Base-by-base conservation (phyloP, 148 eudicot species). In the Silene latifolia region DNA sequence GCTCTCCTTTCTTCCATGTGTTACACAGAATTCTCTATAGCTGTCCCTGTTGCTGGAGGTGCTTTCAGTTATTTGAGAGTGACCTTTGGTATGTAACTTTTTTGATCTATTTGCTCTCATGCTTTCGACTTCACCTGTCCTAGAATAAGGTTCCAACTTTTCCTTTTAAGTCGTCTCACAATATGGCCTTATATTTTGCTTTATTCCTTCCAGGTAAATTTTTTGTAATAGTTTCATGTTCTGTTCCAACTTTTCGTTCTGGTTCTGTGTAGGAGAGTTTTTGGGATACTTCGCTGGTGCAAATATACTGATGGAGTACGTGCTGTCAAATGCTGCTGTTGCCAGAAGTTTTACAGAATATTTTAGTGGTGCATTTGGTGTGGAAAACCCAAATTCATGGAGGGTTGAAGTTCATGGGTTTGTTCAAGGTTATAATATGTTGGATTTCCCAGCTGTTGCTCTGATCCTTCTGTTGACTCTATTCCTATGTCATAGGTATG, bases 301-400 rank as follows among this genome's bases (percentile, higher is more conserved):
- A 80, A 91, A 91, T 76, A 82, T 91, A 78, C 71, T 91, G 72
- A 85, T 89, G 90, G 97, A 91, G 69, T 91, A 91, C 72, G 97
- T 91, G n/a, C 67, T 89, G 19, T 89, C 97, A 18, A 91, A 91
- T 80, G 97, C 97, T 46, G 97, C 91, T 5, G 91, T 91, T 23
- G 91, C 97, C 2, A 87, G 97, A 82, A 89, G 88, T 80, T 91
- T 91, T 76, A 89, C 97, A 11, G 93, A 86, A n/a, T 91, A 91
- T 78, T 63, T 89, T 25, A 75, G 90, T 69, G 75, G 85, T 47
- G 82, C 91, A n/a, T 83, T 86, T 63, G 93, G 97, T 56, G 87
- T 78, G 70, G 83, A 79, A 78, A 81, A 87, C 63, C 83, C 93
- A n/a, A 82, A 86, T 74, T 72, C 84, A 19, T 89, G 91, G 93